These are phyloP conservation scores for Rhodotorula sp. DNA, from an alignment of 1,284 basidiomycete species.

Conservation along the genomic window DNA sequence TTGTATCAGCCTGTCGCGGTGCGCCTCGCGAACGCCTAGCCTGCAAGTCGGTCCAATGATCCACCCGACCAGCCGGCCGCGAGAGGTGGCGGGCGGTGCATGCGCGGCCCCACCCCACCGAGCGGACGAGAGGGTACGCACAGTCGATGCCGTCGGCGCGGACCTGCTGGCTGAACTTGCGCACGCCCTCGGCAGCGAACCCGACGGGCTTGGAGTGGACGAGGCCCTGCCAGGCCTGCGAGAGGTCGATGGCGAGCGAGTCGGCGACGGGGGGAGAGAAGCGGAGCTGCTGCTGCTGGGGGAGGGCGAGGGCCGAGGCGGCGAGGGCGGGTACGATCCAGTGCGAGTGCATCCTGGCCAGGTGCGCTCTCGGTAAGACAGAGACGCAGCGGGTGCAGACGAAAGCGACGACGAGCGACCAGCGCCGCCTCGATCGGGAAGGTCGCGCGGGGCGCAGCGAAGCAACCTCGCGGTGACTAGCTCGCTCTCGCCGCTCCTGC, in stretches of 20 bases:
- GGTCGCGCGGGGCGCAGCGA: no score
- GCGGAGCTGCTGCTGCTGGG: background rate
- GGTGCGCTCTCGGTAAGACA: background rate
- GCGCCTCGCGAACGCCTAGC: no score
- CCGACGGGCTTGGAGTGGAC: conserved; percentile 17
- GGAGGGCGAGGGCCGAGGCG: conserved; percentile 2
- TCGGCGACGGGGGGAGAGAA: background rate
- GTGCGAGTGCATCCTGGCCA: background rate
- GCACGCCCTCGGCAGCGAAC: conserved; percentile 22
- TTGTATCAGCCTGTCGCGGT: no score
- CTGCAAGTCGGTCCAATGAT: no score
- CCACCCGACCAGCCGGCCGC: no score
- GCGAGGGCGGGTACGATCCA: conserved; percentile 2
- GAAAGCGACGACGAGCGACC: background rate
- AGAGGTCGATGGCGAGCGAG: conserved; percentile 1
- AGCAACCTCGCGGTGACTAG: no score
- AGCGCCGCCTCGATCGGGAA: no score
- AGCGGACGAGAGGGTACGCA: conserved; percentile 1
- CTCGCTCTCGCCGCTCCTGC: background rate
- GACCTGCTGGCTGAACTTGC: conserved; percentile 21
- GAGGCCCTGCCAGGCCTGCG: conserved; percentile 16
- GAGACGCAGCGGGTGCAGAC: background rate
- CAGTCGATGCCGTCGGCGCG: conserved; percentile 25
- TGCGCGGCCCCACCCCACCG: background rate
- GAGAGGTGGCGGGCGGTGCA: background rate